Percentiles rank a stretch among this genome's conserved stretches.
Conservation (phyloP, 169 alveolate genomes). For the Plasmodium fragile region DNA sequence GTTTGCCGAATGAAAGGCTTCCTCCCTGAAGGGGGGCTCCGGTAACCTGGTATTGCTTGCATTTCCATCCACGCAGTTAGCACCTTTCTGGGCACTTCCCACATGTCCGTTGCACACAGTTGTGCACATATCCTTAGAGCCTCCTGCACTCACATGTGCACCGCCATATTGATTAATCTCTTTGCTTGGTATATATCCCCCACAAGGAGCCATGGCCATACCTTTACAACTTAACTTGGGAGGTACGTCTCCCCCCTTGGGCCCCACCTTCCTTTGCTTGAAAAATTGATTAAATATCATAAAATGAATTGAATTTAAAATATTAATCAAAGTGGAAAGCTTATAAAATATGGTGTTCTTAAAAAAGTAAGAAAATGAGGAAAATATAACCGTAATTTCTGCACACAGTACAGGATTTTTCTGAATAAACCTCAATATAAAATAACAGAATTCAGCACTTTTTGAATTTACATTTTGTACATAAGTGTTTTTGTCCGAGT, state of each 20-base stretch:
- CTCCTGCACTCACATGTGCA: not conserved
- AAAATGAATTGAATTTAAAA: constrained; percentile 60
- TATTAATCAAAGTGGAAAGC: constrained; percentile 37
- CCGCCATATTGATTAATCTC: not conserved
- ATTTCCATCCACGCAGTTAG: not conserved
- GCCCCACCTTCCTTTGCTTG: constrained; percentile 21
- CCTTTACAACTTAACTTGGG: not conserved
- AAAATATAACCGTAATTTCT: constrained; percentile 66
- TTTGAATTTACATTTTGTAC: constrained; percentile 55
- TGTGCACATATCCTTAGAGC: not conserved
- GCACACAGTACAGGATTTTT: constrained; percentile 75
- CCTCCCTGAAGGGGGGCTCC: not conserved
- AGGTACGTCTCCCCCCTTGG: not conserved
- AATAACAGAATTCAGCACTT: constrained; percentile 69
- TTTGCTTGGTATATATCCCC: not conserved
- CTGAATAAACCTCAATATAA: constrained; percentile 60
- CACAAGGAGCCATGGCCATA: not conserved
- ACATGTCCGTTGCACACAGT: not conserved
- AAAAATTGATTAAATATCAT: constrained; percentile 76
- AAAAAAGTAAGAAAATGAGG: constrained; percentile 61
- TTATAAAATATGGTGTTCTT: constrained; percentile 60
- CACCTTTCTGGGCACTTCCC: not conserved
- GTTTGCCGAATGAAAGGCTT: not conserved
- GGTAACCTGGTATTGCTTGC: not conserved
- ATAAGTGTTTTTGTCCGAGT: constrained; percentile 19